Percentiles rank a stretch among this genome's conserved stretches.
Evolutionary conservation across 1,139 yeast species (phyloP).

Genomic region (Petasospora fabianii): DNA sequence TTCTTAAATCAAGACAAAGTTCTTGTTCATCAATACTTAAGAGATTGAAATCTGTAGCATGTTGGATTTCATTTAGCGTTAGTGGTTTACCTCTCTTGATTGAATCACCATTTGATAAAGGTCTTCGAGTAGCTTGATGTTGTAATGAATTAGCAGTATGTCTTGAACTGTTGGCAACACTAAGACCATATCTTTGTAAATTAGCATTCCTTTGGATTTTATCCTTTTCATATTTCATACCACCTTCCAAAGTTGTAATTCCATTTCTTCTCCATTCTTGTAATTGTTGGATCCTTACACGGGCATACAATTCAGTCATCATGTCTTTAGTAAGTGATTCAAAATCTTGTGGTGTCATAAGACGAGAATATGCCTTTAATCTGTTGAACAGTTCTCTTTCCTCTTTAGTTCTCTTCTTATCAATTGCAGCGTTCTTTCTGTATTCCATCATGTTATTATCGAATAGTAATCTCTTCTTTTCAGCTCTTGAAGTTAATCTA

Average conservation of each 20-base stretch:
- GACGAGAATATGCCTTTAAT: slow-evolving; percentile 75
- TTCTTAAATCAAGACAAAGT: slow-evolving; percentile 77
- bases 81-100: slow-evolving; percentile 38
- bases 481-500: slow-evolving; percentile 86
- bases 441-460: slow-evolving; percentile 80
- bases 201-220: slow-evolving; percentile 60
- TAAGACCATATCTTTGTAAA: slow-evolving; percentile 53
- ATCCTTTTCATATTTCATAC: slow-evolving; percentile 84
- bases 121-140: slow-evolving; percentile 20
- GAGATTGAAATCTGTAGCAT: slow-evolving; percentile 78
- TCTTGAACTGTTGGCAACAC: slow-evolving; percentile 23
- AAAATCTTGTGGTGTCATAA: slow-evolving; percentile 80
- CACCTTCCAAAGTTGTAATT: slow-evolving; percentile 77
- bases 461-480: slow-evolving; percentile 77
- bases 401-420: slow-evolving; percentile 82
- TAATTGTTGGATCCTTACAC: slow-evolving; percentile 80
- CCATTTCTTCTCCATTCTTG: slow-evolving; percentile 95
- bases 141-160: slow-evolving; percentile 28
- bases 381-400: slow-evolving; percentile 77
- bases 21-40: slow-evolving; percentile 83
- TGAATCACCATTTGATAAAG: slow-evolving; percentile 24
- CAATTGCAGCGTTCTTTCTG: slow-evolving; percentile 50
- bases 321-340: slow-evolving; percentile 69
- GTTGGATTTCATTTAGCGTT: slow-evolving; percentile 59
- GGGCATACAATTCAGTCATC: slow-evolving; percentile 70